phyloP scores from a whole-genome alignment of 805 yeast species.

The Candida sphagnicola region DNA sequence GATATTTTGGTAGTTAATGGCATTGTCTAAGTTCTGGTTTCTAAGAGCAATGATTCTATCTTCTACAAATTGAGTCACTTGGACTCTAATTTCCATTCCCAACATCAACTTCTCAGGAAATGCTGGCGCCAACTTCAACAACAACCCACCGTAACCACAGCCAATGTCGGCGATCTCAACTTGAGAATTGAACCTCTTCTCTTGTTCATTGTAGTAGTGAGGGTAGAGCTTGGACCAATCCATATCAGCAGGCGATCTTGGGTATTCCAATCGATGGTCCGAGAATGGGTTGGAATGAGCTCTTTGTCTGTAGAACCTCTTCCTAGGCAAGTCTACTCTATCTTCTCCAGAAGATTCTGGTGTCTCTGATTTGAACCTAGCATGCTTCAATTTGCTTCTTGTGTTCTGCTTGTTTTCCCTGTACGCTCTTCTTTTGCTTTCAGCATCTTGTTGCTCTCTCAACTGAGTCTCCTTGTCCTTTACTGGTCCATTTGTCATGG shows the following conservation, averaged over 20 bases:
- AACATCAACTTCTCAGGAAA: constrained; percentile 72
- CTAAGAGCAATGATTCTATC: constrained; percentile 91
- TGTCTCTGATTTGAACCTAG: constrained; percentile 26
- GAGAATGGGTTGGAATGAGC: constrained; percentile 98
- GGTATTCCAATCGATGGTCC: constrained; percentile 90
- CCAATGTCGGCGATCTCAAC: constrained; percentile 96
- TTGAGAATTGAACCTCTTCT: constrained; percentile 40
- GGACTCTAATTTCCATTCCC: constrained; percentile 98
- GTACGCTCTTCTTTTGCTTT: constrained; percentile 45
- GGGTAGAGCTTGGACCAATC: constrained; percentile 84
- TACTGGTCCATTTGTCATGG: constrained; percentile 7
- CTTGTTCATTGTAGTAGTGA: constrained; percentile 40
- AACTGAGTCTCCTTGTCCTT: constrained; percentile 17
- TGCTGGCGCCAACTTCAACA: constrained; percentile 72
- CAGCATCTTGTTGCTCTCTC: constrained; percentile 22
- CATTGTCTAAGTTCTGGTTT: constrained; percentile 33
- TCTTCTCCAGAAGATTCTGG: constrained; percentile 17
- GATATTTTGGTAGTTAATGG: constrained; percentile 60
- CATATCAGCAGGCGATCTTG: constrained; percentile 76
- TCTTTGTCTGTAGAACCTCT: constrained; percentile 89
- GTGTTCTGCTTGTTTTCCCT: constrained; percentile 44
- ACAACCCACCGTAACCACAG: constrained; percentile 94
- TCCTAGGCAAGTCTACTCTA: constrained; percentile 62
- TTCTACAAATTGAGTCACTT: constrained; percentile 95
- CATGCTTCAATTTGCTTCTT: constrained; percentile 42